These are phyloP conservation scores for Anethum foeniculum DNA, from an alignment of 140 eudicot species.

Conservation along the genomic window DNA sequence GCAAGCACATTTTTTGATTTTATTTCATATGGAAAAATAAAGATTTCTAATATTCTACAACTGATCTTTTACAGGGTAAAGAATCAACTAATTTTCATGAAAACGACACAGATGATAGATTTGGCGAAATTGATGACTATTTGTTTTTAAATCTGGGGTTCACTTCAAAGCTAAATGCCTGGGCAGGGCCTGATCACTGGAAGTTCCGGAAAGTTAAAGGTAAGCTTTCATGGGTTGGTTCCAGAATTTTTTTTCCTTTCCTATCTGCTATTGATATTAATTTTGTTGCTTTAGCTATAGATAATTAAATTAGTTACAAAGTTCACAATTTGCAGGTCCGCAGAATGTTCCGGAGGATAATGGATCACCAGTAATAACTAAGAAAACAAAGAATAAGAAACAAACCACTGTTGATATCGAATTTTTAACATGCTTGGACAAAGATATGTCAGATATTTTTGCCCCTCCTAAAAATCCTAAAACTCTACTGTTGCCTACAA, in stretches of 20 bases:
- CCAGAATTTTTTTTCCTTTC: not conserved
- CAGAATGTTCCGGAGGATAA: slow-evolving; percentile 47
- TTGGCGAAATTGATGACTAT: slow-evolving; percentile 49
- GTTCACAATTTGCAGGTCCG: slow-evolving; percentile 33
- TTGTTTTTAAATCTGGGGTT: slow-evolving; percentile 58
- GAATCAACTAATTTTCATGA: slow-evolving; percentile 29
- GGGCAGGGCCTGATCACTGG: slow-evolving; percentile 99
- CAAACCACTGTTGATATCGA: slow-evolving; percentile 64
- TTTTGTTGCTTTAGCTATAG: not conserved
- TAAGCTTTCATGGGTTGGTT: slow-evolving; percentile 14
- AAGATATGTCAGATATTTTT: slow-evolving; percentile 37
- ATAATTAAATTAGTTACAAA: not conserved
- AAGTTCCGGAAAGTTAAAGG: slow-evolving; percentile 74
- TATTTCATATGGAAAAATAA: not conserved
- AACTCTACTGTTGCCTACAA: slow-evolving; percentile 59
- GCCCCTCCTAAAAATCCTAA: slow-evolving; percentile 85
- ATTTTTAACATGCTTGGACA: slow-evolving; percentile 47
- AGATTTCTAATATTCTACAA: slow-evolving; percentile 1
- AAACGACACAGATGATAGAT: slow-evolving; percentile 40
- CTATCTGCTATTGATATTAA: not conserved
- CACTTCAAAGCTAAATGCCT: slow-evolving; percentile 64
- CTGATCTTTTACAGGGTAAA: slow-evolving; percentile 40
- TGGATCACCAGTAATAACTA: slow-evolving; percentile 37
- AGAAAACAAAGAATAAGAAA: slow-evolving; percentile 51
- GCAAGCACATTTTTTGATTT: not conserved